Evolutionary conservation across 495 filamentous ascomycete species (phyloP), one percentile per base, ranked within the genome.

Genomic region (Penicillium odoratum): DNA sequence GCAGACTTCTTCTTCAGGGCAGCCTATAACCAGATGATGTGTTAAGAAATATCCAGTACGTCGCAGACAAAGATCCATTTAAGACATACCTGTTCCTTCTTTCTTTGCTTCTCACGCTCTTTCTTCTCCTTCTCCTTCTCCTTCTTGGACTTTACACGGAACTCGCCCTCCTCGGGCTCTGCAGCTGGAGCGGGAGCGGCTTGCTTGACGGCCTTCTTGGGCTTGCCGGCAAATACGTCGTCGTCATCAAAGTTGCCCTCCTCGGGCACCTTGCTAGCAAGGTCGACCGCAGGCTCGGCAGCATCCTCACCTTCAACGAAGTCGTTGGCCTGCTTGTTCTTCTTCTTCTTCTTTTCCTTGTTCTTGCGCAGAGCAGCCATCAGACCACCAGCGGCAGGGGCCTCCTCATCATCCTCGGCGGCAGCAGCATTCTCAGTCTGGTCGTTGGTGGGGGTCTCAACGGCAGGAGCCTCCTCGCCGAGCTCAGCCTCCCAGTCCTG

Each of bases 401-500:
- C 78, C 21, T 82, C 83, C 13, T 77, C 80, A 46, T 74, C 81
- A 31, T 75, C 80, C 25, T 67, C 74, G 40, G 63, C 63, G 42
- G 66, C 65, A 43, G 63, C 63, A 44, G 66, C 65, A 44, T 77
- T 72, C 50, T 76, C 72, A 7, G 51, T 11, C 3, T 79, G 72
- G 38, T 79, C 78, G 48, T 81, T 77, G 38, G 73, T 78, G 43
- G 79, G 78, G 42, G 72, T 70, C 33, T 77, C 74, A 5, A 78
- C 74, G 33, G 77, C 72, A 36, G 82, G 83, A 51, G 85, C 82
- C 9, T 82, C 69, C 75, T 96, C 95, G 60, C 91, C 93, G 13
- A 97, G 80, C n/a, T 97, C 94, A 38, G 89, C 86, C 66, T 99
- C 94, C 94, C 95, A 98, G 78, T 96, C 91, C 68, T 96, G 91